Evolutionary conservation across 345 rosid species (phyloP), one percentile per base, ranked within the genome.

Genomic region (Carallia brachiata): DNA sequence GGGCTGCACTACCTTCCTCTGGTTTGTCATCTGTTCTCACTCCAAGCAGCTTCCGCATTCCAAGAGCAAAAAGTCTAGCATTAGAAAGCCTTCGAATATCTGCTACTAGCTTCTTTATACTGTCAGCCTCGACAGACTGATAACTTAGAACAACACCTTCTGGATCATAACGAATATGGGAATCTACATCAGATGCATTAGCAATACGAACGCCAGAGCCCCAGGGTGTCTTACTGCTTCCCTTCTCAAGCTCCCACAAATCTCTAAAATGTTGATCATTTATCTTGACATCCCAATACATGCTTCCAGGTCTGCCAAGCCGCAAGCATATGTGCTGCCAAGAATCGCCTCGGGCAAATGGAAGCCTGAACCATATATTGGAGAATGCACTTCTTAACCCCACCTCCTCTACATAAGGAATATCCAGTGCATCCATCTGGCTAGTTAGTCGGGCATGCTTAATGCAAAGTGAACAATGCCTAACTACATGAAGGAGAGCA

Each of bases 231-330:
- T 56, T 76, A 69, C 76, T 79, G 81, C 83, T 86, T 69, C 99
- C 99, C 80, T 92, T 92, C 65, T 90, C 97, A 84, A 96, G 97
- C 62, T 90, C 99, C 98, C 98, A 92, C 75, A 96, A 77, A 81
- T 96, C 99, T 79, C 93, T 88, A 75, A 96, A 96, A 80, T 96
- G 96, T 69, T 88, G 97, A 73, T 96, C 98, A 81, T 83, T 92
- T 77, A 96, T 88, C 80, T 92, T 94, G 72, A 94, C 97, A 84
- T 96, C 97, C 99, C 99, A 96, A 75, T 84, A 74, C 96, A 89
- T 96, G 83, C 88, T 90, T 87, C 98, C 99, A 66, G 97, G 97
- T 76, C 91, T 89, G 61, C 99, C 99, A 73, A 92, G 98, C 78
- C 93, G 89, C 84, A 96, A 83, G 87, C 99, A 90, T 73, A 96